Conservation (phyloP, 352 stramenopile genomes). For the Globisporangium viniferum region DNA sequence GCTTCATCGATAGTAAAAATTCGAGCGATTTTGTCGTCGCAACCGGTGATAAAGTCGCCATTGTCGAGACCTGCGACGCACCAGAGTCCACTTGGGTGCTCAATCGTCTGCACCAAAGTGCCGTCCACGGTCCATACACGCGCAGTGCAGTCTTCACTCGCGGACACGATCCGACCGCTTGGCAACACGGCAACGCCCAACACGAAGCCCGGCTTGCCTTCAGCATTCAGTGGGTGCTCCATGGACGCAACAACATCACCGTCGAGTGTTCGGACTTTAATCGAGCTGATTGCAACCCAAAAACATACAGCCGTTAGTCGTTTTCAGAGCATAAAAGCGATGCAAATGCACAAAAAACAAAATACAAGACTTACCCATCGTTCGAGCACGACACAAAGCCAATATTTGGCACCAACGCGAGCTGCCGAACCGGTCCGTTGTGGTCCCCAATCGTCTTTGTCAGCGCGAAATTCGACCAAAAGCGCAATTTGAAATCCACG, state of each 20-base stretch:
- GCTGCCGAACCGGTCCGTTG: slow-evolving; percentile 65
- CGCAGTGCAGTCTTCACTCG: slow-evolving; percentile 81
- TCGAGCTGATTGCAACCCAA: slow-evolving; percentile 26
- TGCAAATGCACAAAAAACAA: neutral
- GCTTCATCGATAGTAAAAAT: slow-evolving; percentile 87
- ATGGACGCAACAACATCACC: slow-evolving; percentile 59
- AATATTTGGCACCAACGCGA: slow-evolving; percentile 57
- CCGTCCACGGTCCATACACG: slow-evolving; percentile 68
- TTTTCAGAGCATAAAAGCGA: neutral
- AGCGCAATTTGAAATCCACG: slow-evolving; percentile 75
- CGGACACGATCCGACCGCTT: slow-evolving; percentile 60
- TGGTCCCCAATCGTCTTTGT: slow-evolving; percentile 62
- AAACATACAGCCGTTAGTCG: neutral
- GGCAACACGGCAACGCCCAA: slow-evolving; percentile 63
- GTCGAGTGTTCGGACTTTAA: slow-evolving; percentile 66
- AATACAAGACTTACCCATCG: slow-evolving; percentile 42
- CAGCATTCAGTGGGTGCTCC: slow-evolving; percentile 72
- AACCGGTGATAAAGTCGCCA: slow-evolving; percentile 91
- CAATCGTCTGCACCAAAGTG: slow-evolving; percentile 65
- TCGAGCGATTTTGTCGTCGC: slow-evolving; percentile 91
- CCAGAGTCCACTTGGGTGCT: slow-evolving; percentile 85
- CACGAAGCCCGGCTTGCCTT: slow-evolving; percentile 84
- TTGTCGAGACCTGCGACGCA: slow-evolving; percentile 75
- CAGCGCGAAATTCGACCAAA: slow-evolving; percentile 58
- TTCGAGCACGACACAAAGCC: slow-evolving; percentile 86